Percentiles rank a stretch among this genome's conserved stretches.
Conservation (phyloP, 441 rosid species). For the Populus hybrid region DNA sequence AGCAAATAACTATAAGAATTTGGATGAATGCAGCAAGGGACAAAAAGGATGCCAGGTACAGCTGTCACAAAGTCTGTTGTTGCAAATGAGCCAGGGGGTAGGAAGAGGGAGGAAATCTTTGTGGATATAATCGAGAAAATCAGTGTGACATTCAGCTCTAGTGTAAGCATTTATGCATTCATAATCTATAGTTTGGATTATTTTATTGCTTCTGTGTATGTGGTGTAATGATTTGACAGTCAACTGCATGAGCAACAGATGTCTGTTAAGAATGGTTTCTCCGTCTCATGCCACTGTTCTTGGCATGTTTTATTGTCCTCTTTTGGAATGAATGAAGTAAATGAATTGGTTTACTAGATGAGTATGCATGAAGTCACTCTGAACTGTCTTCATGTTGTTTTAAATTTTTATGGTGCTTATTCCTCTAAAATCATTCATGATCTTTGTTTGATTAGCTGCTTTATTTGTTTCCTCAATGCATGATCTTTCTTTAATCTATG, state of each 20-base stretch:
- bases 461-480: neutral
- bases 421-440: neutral
- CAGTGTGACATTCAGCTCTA: slow-evolving; percentile 96
- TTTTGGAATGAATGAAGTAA: neutral
- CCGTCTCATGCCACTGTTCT: neutral
- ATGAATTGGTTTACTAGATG: neutral
- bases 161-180: slow-evolving; percentile 51
- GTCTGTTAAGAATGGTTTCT: neutral
- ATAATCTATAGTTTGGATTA: neutral
- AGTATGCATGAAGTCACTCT: neutral
- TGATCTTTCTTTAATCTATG: neutral
- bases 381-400: neutral
- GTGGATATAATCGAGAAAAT: slow-evolving; percentile 97
- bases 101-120: slow-evolving; percentile 95
- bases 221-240: neutral
- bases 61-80: slow-evolving; percentile 97
- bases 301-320: neutral
- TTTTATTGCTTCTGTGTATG: neutral
- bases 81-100: slow-evolving; percentile 94
- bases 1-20: slow-evolving; percentile 1
- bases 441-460: neutral
- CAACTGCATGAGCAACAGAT: neutral
- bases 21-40: slow-evolving; percentile 73
- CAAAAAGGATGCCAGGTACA: slow-evolving; percentile 94
- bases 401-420: neutral